These are phyloP conservation scores for Achaetomiella virescens DNA, from an alignment of 495 filamentous ascomycete genomes.

Conservation along the genomic window DNA sequence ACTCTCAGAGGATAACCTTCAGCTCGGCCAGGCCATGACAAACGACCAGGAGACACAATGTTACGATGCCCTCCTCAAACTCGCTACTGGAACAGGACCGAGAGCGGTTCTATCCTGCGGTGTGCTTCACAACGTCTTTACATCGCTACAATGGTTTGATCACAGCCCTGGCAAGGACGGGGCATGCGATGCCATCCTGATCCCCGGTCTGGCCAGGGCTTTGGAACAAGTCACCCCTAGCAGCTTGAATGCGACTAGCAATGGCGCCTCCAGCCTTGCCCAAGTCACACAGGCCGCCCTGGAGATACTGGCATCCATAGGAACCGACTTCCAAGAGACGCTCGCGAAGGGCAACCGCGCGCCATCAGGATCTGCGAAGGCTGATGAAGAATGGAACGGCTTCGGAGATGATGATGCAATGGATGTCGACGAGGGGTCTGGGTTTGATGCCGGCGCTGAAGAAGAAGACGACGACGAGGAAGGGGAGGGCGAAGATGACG, in stretches of 20 bases:
- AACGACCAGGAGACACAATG: constrained; percentile 31
- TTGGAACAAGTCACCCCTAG: constrained; percentile 29
- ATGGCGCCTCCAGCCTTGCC: constrained; percentile 25
- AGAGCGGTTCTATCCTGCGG: constrained; percentile 43
- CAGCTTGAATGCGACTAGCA: constrained; percentile 11
- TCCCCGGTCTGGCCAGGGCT: constrained; percentile 37
- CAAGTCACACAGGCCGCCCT: constrained; percentile 45
- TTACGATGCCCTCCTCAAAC: constrained; percentile 34
- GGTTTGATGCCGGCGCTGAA: constrained; percentile 29
- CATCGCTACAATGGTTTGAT: constrained; percentile 42
- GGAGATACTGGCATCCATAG: constrained; percentile 54
- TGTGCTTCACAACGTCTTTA: constrained; percentile 49
- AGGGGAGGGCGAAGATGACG: constrained; percentile 27
- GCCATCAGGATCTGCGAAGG: constrained; percentile 9
- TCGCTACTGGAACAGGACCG: constrained; percentile 29
- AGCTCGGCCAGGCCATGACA: constrained; percentile 38
- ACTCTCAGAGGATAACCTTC: constrained; percentile 50
- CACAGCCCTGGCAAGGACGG: constrained; percentile 41
- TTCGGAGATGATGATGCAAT: constrained; percentile 30
- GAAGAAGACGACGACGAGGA: constrained; percentile 31
- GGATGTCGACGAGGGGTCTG: constrained; percentile 26
- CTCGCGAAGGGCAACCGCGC: constrained; percentile 34
- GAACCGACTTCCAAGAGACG: constrained; percentile 45
- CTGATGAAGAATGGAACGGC: constrained; percentile 26
- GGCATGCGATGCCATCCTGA: constrained; percentile 41